Base-by-base conservation (phyloP, 495 filamentous ascomycete genomes). In the Podospora tetraspora region DNA sequence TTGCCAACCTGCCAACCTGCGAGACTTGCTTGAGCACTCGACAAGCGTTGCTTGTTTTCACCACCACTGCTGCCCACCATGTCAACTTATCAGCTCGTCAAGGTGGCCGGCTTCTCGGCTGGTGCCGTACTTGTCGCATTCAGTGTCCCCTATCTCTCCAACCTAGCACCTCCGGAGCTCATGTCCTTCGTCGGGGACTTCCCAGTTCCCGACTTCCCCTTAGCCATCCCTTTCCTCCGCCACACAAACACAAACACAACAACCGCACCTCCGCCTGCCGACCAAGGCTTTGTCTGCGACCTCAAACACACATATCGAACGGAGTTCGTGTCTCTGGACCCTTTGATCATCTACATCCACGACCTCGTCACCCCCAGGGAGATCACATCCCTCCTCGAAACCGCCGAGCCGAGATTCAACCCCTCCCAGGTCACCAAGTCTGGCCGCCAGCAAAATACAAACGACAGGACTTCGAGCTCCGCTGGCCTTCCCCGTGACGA, bases 301-400 rank as follows among this genome's bases (percentile, higher is more conserved):
- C 9, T 29, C 0, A 67, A 70, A 0, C 79, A 82, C 57, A 27
- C 70, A 10, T 83, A 83, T 71, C 72, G 66, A n/a, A 80, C 80
- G 0, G 78, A 80, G 59, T 73, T 83, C 29, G 75, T 83, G 25
- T 82, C 80, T 12, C 73, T 84, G 21, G 78, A 81, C n/a, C 81
- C 82, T 0, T 71, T 83, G 2, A 72, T 83, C 30, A 79, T 84
- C 65, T 83, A 83, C 70, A 80, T 83, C 70, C 77, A 80, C 66
- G 68, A 75, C 58, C 79, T 83, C 71, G 70, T 84, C 30, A 65
- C 78, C 1, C 69, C 77, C 0, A 19, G 61, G 21, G 82, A 84
- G 67, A 79, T 79, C 22, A 43, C 68, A 8, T 73, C 78, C 0
- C 75, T 84, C 3, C 75, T 83, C 27, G 69, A 69, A 34, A 76